These are phyloP conservation scores for Colletotrichum kahawae DNA, from an alignment of 2,329 filamentous ascomycete species.

Conservation along the genomic window DNA sequence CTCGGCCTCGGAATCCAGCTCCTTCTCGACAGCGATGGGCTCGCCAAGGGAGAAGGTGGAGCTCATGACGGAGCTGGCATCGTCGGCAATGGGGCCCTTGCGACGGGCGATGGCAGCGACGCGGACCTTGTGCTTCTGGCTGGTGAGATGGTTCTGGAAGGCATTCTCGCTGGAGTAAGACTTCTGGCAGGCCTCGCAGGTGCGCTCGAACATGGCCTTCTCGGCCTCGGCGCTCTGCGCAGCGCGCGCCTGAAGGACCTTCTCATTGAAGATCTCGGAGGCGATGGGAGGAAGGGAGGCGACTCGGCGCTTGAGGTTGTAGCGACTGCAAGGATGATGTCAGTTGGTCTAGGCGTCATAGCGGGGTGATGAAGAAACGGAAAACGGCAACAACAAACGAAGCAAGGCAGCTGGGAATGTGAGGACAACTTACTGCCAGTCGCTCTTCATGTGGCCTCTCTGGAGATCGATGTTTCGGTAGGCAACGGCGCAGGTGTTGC, in stretches of 20 bases:
- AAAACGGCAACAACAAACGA: neutral
- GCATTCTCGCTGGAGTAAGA: slow-evolving; percentile 97
- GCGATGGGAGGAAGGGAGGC: slow-evolving; percentile 89
- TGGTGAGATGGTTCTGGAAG: slow-evolving; percentile 89
- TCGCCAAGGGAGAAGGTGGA: slow-evolving; percentile 92
- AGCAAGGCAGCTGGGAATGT: neutral
- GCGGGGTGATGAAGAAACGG: neutral
- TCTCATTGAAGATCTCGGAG: slow-evolving; percentile 93
- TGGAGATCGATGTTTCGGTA: slow-evolving; percentile 94
- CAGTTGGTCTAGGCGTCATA: slow-evolving; percentile 6
- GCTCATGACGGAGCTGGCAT: slow-evolving; percentile 83
- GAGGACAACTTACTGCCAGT: slow-evolving; percentile 84
- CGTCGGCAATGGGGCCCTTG: slow-evolving; percentile 50
- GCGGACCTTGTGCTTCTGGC: slow-evolving; percentile 85
- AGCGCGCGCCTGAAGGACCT: slow-evolving; percentile 90
- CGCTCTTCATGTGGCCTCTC: slow-evolving; percentile 94
- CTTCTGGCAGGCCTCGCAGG: slow-evolving; percentile 83
- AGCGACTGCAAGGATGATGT: slow-evolving; percentile 64
- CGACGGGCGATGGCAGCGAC: slow-evolving; percentile 47
- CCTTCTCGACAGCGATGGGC: slow-evolving; percentile 60
- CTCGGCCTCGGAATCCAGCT: slow-evolving; percentile 71
- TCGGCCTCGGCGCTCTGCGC: slow-evolving; percentile 83
- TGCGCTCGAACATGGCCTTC: slow-evolving; percentile 86
- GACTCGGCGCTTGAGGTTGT: slow-evolving; percentile 94
- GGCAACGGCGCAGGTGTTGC: slow-evolving; percentile 97